Evolutionary conservation across 352 stramenopile species (phyloP).

Genomic region (Pythium graminicola): DNA sequence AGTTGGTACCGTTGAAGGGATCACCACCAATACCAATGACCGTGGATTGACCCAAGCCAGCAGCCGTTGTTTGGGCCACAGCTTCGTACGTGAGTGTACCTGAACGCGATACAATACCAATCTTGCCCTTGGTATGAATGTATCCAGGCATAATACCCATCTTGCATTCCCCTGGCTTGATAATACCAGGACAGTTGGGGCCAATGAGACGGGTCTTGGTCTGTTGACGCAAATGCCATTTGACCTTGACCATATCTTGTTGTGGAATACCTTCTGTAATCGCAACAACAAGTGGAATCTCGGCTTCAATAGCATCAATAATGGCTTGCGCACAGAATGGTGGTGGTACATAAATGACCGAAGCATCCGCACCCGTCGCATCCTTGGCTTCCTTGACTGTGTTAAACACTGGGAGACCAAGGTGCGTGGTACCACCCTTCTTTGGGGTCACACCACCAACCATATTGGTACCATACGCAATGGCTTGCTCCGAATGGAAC

Average conservation of each 20-base stretch:
- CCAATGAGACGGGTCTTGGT: constrained; percentile 96
- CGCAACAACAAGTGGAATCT: constrained; percentile 94
- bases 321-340: constrained; percentile 97
- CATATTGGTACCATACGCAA: constrained; percentile 99
- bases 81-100: constrained; percentile 99
- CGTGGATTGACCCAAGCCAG: constrained; percentile 97
- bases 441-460: constrained; percentile 98
- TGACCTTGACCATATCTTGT: constrained; percentile 99
- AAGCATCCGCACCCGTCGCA: constrained; percentile 90
- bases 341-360: constrained; percentile 99
- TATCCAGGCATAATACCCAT: constrained; percentile 99
- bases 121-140: constrained; percentile 98
- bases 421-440: constrained; percentile 96
- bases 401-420: constrained; percentile 99
- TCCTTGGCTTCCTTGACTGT: constrained; percentile 90
- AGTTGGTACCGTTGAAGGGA: constrained; percentile 99
- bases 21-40: constrained; percentile 99
- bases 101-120: constrained; percentile 97
- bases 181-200: constrained; percentile 99
- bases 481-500: constrained; percentile 98
- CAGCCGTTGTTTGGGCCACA: constrained; percentile 96
- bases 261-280: constrained; percentile 99
- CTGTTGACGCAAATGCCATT: constrained; percentile 92
- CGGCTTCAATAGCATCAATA: constrained; percentile 97
- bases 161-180: constrained; percentile 99